These are phyloP conservation scores for Solanum pimpinellifolium DNA, from an alignment of 257 asterid species.

Conservation along the genomic window DNA sequence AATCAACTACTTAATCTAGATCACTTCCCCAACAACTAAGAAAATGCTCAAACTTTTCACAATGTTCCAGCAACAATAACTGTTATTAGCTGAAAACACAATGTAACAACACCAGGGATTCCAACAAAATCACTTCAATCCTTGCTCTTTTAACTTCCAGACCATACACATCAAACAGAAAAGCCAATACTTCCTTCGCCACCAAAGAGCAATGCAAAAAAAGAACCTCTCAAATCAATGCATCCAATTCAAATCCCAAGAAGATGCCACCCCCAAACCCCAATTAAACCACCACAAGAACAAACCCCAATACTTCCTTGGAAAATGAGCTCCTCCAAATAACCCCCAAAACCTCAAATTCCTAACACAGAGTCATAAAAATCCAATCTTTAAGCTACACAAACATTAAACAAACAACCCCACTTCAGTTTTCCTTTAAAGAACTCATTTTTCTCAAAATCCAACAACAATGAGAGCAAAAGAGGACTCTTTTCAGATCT, in stretches of 20 bases:
- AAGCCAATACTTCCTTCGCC: neutral
- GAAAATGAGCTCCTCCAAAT: neutral
- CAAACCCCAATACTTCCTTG: neutral
- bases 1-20: conserved; percentile 1
- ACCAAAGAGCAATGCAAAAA: neutral
- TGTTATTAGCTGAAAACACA: neutral
- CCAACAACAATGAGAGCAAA: conserved; percentile 5
- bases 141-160: neutral
- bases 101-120: neutral
- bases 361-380: neutral
- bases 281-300: neutral
- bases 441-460: neutral
- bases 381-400: neutral
- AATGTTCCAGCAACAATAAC: neutral
- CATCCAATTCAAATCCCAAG: neutral
- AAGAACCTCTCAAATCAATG: neutral
- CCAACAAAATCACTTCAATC: neutral
- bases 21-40: neutral
- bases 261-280: neutral
- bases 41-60: neutral
- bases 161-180: neutral
- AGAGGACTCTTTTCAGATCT: neutral
- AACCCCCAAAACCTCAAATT: neutral
- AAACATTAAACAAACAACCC: neutral
- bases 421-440: neutral